phyloP scores from a whole-genome alignment of 2,329 filamentous ascomycete genomes.

The Verticillium nonalfalfae region DNA sequence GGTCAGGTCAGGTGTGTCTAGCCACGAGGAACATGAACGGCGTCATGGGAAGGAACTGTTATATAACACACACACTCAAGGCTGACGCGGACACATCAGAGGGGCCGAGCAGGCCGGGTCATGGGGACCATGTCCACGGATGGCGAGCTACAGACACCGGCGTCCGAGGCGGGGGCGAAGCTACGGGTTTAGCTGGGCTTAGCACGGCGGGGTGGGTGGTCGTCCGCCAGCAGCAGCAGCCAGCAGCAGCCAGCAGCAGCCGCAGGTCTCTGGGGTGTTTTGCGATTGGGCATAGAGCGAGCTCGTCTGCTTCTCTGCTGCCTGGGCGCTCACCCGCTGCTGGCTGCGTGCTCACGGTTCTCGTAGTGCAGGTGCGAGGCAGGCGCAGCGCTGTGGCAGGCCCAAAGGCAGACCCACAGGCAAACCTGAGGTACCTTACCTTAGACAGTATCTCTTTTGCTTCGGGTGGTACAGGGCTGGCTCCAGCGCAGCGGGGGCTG shows the following conservation, averaged over 20 bases:
- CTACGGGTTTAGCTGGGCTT: neutral
- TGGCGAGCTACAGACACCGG: neutral
- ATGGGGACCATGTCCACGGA: neutral
- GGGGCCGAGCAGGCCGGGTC: neutral
- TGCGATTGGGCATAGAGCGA: neutral
- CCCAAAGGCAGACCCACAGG: no score
- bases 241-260: no score
- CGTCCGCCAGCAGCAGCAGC: neutral
- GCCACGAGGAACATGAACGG: neutral
- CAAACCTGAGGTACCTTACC: no score
- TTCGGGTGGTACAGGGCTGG: neutral
- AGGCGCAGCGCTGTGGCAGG: no score
- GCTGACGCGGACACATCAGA: neutral
- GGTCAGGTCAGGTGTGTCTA: no score
- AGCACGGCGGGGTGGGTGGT: neutral
- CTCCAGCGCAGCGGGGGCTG: neutral
- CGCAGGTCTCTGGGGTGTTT: no score
- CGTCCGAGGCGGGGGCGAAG: neutral
- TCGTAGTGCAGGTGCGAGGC: no score
- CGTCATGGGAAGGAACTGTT: neutral
- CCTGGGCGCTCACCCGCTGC: no score
- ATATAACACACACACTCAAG: neutral
- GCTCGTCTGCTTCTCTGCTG: neutral
- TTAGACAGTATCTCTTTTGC: neutral
- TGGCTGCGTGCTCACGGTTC: no score